Conservation (phyloP, 805 yeast genomes). For the Zygoascus ofunaensis region DNA sequence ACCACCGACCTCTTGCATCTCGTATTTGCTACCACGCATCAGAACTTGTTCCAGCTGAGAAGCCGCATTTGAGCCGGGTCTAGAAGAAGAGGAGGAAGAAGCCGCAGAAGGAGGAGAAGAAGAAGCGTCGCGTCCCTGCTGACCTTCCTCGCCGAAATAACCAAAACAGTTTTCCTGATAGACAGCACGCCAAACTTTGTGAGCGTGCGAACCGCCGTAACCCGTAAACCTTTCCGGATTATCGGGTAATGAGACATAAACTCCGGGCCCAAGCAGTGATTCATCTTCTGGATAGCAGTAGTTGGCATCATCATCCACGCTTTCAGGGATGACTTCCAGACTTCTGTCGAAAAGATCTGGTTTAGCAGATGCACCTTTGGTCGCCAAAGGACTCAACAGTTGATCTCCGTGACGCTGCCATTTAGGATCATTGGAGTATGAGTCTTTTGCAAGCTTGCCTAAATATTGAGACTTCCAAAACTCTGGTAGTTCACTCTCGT, state of each 20-base stretch:
- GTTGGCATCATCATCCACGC: slow-evolving; percentile 16
- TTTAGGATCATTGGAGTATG: slow-evolving; percentile 19
- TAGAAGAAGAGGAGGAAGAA: too few relatives aligned
- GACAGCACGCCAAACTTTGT: slow-evolving; percentile 86
- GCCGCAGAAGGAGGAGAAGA: neutral
- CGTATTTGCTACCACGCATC: slow-evolving; percentile 17
- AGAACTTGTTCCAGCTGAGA: slow-evolving; percentile 4
- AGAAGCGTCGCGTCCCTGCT: neutral
- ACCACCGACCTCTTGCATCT: slow-evolving; percentile 21
- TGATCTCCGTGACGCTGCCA: slow-evolving; percentile 2
- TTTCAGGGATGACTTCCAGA: slow-evolving; percentile 6
- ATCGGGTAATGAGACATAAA: slow-evolving; percentile 72
- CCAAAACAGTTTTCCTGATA: slow-evolving; percentile 88
- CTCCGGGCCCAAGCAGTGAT: slow-evolving; percentile 33
- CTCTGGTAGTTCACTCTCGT: slow-evolving; percentile 61
- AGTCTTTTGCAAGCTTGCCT: slow-evolving; percentile 39
- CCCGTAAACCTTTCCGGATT: slow-evolving; percentile 97
- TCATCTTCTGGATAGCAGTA: slow-evolving; percentile 39
- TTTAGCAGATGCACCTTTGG: neutral
- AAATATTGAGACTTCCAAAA: slow-evolving; percentile 66
- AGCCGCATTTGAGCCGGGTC: too few relatives aligned
- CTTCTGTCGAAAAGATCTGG: slow-evolving; percentile 7
- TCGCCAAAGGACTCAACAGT: neutral
- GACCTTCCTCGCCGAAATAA: slow-evolving; percentile 23
- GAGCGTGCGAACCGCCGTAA: slow-evolving; percentile 85